A percentile compares a stretch with the other conserved stretches of the same genome.
Conservation (phyloP, 2,329 filamentous ascomycete species). For the Calonectria honghensis region DNA sequence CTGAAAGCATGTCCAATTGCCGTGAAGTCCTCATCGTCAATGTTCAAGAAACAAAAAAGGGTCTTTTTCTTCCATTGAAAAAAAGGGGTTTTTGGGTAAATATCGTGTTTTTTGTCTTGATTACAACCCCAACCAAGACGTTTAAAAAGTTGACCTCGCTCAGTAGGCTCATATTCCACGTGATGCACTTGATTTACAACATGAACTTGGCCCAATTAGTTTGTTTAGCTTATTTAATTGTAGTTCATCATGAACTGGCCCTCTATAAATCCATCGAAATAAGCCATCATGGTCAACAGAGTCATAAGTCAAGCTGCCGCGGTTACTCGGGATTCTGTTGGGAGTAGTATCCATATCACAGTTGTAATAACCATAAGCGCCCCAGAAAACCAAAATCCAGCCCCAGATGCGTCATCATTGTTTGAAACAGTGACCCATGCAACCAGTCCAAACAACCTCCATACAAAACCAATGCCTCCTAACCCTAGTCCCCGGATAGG, state of each 20-base stretch:
- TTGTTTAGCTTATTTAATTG: not conserved
- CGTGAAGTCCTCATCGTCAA: too few relatives aligned
- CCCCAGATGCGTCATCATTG: constrained; percentile 9
- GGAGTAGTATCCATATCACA: not conserved
- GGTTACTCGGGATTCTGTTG: not conserved
- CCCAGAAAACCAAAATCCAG: constrained; percentile 9
- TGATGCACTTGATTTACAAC: too few relatives aligned
- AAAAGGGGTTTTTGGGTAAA: too few relatives aligned
- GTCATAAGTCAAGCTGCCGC: not conserved
- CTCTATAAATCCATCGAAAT: not conserved
- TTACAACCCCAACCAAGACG: too few relatives aligned
- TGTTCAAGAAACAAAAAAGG: too few relatives aligned
- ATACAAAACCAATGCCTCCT: not conserved
- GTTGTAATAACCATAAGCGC: not conserved
- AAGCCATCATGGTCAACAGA: not conserved
- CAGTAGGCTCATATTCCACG: too few relatives aligned
- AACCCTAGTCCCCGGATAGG: constrained; percentile 4
- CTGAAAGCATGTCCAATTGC: too few relatives aligned
- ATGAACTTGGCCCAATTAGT: not conserved
- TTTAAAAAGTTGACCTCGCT: too few relatives aligned
- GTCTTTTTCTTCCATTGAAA: too few relatives aligned
- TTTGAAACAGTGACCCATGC: constrained; percentile 14
- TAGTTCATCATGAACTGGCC: not conserved
- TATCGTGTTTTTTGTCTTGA: too few relatives aligned
- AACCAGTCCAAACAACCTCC: constrained; percentile 11